phyloP scores from a whole-genome alignment of 352 stramenopile genomes.

The Phytophthora cryptogea region DNA sequence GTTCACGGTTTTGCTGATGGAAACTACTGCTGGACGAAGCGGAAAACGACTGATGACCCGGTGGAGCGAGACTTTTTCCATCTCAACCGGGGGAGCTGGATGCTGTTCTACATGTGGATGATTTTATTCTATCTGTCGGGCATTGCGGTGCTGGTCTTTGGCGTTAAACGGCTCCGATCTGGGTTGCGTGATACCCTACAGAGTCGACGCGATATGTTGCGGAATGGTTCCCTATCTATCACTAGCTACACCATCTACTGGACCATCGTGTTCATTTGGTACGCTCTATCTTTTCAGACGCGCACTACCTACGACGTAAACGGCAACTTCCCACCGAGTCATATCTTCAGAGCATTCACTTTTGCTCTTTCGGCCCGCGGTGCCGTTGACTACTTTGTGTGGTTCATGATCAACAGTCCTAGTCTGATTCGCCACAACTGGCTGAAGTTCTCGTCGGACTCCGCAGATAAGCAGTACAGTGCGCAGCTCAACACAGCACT shows the following conservation, averaged over 20 bases:
- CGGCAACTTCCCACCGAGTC: constrained; percentile 45
- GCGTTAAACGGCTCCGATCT: constrained; percentile 65
- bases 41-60: constrained; percentile 34
- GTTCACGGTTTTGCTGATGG: constrained; percentile 70
- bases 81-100: constrained; percentile 75
- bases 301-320: constrained; percentile 48
- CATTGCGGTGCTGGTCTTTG: constrained; percentile 68
- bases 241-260: constrained; percentile 85
- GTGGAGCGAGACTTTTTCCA: constrained; percentile 65
- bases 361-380: constrained; percentile 73
- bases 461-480: constrained; percentile 80
- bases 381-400: constrained; percentile 81
- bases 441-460: constrained; percentile 80
- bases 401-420: constrained; percentile 86
- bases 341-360: constrained; percentile 68
- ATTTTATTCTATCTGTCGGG: constrained; percentile 83
- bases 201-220: constrained; percentile 77
- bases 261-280: constrained; percentile 83
- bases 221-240: constrained; percentile 78
- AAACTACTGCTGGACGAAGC: constrained; percentile 82
- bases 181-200: constrained; percentile 76
- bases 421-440: constrained; percentile 59
- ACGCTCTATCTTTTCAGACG: constrained; percentile 73
- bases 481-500: constrained; percentile 89
- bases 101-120: constrained; percentile 87